Evolutionary conservation across 2,329 filamentous ascomycete species (phyloP).

Genomic region (Xylogone sp.): DNA sequence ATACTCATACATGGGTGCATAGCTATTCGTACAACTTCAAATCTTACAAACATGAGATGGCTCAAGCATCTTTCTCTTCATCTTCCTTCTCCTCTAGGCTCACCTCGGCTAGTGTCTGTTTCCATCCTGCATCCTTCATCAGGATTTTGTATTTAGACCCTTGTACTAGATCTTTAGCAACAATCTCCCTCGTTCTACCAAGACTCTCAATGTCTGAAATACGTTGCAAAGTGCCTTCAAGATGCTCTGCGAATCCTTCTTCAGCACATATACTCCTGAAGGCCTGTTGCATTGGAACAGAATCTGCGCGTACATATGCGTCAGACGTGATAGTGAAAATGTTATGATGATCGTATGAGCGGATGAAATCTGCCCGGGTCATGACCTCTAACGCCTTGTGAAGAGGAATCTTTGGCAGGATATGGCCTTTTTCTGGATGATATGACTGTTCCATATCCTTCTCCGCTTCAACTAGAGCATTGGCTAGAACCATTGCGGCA

Average conservation of each 20-base stretch:
- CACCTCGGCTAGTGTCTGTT: slow-evolving; percentile 22
- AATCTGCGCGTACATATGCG: slow-evolving; percentile 86
- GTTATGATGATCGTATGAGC: slow-evolving; percentile 87
- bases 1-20: background rate
- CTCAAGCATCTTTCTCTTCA: slow-evolving; percentile 10
- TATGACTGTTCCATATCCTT: slow-evolving; percentile 55
- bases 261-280: slow-evolving; percentile 78
- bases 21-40: background rate
- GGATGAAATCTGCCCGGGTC: slow-evolving; percentile 93
- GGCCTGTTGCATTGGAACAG: slow-evolving; percentile 92
- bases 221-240: slow-evolving; percentile 78
- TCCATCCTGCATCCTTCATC: slow-evolving; percentile 20
- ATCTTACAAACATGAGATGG: background rate
- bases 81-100: slow-evolving; percentile 17
- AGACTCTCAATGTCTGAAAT: slow-evolving; percentile 93
- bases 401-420: slow-evolving; percentile 75
- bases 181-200: slow-evolving; percentile 88
- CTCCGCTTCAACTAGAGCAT: slow-evolving; percentile 83
- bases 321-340: slow-evolving; percentile 89
- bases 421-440: slow-evolving; percentile 63
- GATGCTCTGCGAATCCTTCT: slow-evolving; percentile 74
- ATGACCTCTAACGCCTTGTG: slow-evolving; percentile 87
- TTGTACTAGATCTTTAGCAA: slow-evolving; percentile 89
- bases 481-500: slow-evolving; percentile 89
- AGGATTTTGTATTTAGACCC: slow-evolving; percentile 73